Base-by-base conservation (phyloP, 2,329 filamentous ascomycete species). In the Ambrosiella cleistominuta region DNA sequence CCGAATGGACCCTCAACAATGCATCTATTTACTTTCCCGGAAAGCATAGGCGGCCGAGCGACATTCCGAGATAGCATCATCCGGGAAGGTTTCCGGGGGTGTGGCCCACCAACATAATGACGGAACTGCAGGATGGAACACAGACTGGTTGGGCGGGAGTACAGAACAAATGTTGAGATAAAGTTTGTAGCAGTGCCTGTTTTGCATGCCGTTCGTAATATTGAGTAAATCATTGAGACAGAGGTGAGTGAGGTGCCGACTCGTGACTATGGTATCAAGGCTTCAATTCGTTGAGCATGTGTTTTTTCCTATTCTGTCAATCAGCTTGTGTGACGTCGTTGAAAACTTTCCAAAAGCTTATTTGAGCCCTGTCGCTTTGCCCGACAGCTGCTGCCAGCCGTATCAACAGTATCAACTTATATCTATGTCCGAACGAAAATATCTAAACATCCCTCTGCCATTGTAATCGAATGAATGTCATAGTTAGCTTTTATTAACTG, bases 1-100 rank as follows among this genome's bases (percentile, higher is more conserved):
- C 72, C 71, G 64, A 78, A 80, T 0, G 78, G 78, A 0, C 78
- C 77, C 3, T 72, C 72, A 8, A 68, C 65, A 1, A 66, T 64
- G 36, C 69, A 69, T 59, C 69, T 69, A 15, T 71, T 70, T 7
- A 66, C 68, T 59, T 64, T 70, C 58, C 65, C 66, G 35, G 69
- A 67, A 60, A 67, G 67, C 44, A 68, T 64, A 44, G 72, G 68
- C 5, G 70, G 58, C 61, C 70, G 71, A 42, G 71, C 70, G 27
- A 81, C 78, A 51, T 70, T 71, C 62, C 79, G 73, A 7, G 79
- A 79, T 6, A 82, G 71, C 37, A 78, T 73, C 78, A 81, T 80
- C 55, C 79, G 77, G 47, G 77, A 78, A 40, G 79, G 74, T 42
- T 54, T 51, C 35, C 27, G 42, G 39, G 42, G 13, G 3, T 54